Evolutionary conservation across 768 basidiomycete genomes (phyloP).

Genomic region (Albatrellus ellisii): DNA sequence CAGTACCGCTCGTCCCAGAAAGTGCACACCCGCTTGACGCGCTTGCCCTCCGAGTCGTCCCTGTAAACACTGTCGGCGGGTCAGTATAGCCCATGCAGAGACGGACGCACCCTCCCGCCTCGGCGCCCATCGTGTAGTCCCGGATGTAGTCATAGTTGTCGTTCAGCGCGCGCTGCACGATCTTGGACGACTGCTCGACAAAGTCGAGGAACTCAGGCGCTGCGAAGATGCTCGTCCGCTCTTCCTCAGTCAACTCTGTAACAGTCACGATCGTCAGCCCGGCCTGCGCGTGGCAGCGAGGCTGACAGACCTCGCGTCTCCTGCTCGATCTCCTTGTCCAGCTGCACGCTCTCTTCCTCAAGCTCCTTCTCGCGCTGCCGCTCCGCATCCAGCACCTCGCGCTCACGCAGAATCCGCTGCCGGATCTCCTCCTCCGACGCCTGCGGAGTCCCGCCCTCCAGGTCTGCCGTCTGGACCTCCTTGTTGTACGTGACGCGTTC

Average conservation of each 20-base stretch:
- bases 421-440: conserved; percentile 63
- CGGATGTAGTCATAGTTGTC: conserved; percentile 95
- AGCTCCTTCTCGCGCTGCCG: conserved; percentile 61
- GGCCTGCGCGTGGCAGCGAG: not conserved
- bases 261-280: not conserved
- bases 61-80: conserved; percentile 24
- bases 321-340: conserved; percentile 79
- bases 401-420: conserved; percentile 52
- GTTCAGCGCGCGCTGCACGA: conserved; percentile 87
- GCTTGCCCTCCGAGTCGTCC: conserved; percentile 82
- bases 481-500: conserved; percentile 78
- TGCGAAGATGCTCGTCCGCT: conserved; percentile 67
- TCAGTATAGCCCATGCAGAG: not conserved
- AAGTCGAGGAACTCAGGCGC: conserved; percentile 90
- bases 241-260: conserved; percentile 78
- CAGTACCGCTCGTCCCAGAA: conserved; percentile 88
- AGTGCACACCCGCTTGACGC: conserved; percentile 86
- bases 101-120: conserved; percentile 61
- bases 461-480: conserved; percentile 64
- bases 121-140: conserved; percentile 88
- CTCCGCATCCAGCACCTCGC: conserved; percentile 53
- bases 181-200: conserved; percentile 88
- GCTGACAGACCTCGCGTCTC: conserved; percentile 58
- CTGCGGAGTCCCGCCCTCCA: conserved; percentile 38
- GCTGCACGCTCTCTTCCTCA: conserved; percentile 71